A percentile compares a stretch with the other conserved stretches of the same genome.
phyloP scores from a whole-genome alignment of 345 rosid genomes.

The Erucastrum elatum region DNA sequence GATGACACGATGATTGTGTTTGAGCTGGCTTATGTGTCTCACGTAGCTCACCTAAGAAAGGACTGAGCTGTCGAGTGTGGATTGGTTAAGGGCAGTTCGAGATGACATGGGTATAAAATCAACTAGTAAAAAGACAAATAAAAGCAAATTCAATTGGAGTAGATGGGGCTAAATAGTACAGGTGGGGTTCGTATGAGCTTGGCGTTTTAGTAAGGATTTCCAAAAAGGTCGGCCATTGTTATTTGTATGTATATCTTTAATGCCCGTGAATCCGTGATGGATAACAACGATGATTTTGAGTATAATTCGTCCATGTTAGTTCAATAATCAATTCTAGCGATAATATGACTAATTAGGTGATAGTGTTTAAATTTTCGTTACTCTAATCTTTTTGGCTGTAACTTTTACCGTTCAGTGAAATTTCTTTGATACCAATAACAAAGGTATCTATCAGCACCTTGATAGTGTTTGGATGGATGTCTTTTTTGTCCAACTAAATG shows the following conservation, averaged over 20 bases:
- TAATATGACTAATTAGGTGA: no score
- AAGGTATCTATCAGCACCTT: background rate
- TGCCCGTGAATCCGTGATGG: background rate
- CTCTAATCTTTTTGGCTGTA: background rate
- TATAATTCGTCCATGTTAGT: background rate
- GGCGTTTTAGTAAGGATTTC: background rate
- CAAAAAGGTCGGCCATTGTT: background rate
- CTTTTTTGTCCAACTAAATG: slow-evolving; percentile 13
- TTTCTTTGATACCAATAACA: background rate
- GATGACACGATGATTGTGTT: background rate
- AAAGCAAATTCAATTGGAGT: no score
- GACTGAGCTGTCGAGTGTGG: no score
- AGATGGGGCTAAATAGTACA: no score
- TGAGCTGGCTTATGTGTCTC: no score
- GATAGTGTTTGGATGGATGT: slow-evolving; percentile 6
- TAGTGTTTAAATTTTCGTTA: no score
- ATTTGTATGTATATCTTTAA: background rate
- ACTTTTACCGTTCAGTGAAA: background rate
- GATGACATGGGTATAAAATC: no score
- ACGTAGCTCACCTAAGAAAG: no score
- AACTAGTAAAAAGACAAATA: no score
- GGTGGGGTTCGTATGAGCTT: background rate
- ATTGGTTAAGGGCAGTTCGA: no score
- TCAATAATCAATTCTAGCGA: background rate
- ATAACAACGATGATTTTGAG: background rate